phyloP scores from a whole-genome alignment of 2,329 filamentous ascomycete genomes.

The Endoconidiophora laricicola region DNA sequence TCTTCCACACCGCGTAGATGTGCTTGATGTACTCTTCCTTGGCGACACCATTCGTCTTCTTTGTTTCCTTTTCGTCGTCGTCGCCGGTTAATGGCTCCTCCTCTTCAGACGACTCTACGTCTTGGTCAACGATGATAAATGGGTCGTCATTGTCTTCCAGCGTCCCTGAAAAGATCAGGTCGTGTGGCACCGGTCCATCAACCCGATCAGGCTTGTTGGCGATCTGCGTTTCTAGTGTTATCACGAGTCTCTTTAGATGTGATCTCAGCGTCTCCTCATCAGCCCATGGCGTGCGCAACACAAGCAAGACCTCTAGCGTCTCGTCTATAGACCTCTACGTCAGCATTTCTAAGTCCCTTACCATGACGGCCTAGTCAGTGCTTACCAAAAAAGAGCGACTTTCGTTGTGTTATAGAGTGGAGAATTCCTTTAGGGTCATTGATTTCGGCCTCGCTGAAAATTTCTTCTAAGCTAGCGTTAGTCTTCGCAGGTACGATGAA shows the following conservation, averaged over 20 bases:
- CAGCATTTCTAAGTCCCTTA: neutral
- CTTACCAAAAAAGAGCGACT: conserved; percentile 56
- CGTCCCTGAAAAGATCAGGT: conserved; percentile 42
- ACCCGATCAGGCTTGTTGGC: conserved; percentile 37
- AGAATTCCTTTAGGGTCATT: conserved; percentile 31
- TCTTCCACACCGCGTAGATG: conserved; percentile 43
- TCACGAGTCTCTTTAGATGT: conserved; percentile 43
- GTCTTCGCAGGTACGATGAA: conserved; percentile 44
- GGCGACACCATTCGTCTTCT: neutral
- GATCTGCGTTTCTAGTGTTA: conserved; percentile 51
- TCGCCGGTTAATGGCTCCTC: conserved; percentile 12
- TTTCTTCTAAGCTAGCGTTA: conserved; percentile 35
- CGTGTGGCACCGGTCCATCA: conserved; percentile 25
- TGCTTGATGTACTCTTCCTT: conserved; percentile 19
- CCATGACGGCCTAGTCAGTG: conserved; percentile 16
- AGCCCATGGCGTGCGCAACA: conserved; percentile 46
- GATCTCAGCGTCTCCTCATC: conserved; percentile 39
- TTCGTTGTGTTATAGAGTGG: conserved; percentile 42
- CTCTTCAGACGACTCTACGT: conserved; percentile 19
- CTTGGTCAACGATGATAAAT: conserved; percentile 32
- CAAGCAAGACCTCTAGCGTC: conserved; percentile 49
- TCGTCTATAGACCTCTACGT: conserved; percentile 41
- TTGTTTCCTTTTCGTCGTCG: conserved; percentile 3
- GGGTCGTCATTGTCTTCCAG: conserved; percentile 34
- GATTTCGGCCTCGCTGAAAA: conserved; percentile 24